Conservation (phyloP, 305 asterid species). For the Stenogyne calaminthoides region DNA sequence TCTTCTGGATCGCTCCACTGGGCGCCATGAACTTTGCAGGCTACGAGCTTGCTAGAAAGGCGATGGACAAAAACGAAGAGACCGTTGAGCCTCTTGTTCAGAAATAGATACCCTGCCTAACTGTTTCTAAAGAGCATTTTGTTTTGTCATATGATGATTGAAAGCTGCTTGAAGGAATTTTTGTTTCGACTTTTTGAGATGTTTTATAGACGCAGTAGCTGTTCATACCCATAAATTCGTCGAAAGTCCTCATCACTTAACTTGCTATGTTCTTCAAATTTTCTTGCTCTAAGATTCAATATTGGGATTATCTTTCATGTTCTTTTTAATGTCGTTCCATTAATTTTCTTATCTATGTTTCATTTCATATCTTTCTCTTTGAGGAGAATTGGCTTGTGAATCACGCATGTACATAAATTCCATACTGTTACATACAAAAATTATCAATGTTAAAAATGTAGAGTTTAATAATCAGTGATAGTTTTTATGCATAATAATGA, state of each 20-base stretch:
- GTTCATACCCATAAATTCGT: conserved; percentile 35
- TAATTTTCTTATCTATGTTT: background rate
- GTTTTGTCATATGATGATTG: conserved; percentile 20
- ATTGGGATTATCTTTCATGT: background rate
- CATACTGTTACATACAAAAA: too few species aligned
- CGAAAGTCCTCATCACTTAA: conserved; percentile 26
- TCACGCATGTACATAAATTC: too few species aligned
- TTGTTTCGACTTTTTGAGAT: conserved; percentile 13
- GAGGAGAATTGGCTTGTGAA: too few species aligned
- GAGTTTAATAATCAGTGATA: too few species aligned
- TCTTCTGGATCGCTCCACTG: conserved; percentile 97
- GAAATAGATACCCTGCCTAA: conserved; percentile 40
- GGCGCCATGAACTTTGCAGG: conserved; percentile 99
- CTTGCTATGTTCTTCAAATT: conserved; percentile 11
- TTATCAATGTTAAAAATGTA: too few species aligned
- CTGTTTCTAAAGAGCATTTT: conserved; percentile 23
- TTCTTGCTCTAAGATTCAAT: conserved; percentile 10
- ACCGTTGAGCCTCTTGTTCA: conserved; percentile 46
- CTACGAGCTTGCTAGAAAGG: conserved; percentile 85
- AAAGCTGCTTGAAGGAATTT: conserved; percentile 30
- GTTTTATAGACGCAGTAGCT: conserved; percentile 32
- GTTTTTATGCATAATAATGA: too few species aligned
- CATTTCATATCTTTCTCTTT: background rate
- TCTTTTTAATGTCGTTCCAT: background rate
- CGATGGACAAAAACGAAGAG: conserved; percentile 67